Evolutionary conservation across 257 asterid genomes (phyloP), one percentile per base, ranked within the genome.

Genomic region (Jacaranda mimosifolia): DNA sequence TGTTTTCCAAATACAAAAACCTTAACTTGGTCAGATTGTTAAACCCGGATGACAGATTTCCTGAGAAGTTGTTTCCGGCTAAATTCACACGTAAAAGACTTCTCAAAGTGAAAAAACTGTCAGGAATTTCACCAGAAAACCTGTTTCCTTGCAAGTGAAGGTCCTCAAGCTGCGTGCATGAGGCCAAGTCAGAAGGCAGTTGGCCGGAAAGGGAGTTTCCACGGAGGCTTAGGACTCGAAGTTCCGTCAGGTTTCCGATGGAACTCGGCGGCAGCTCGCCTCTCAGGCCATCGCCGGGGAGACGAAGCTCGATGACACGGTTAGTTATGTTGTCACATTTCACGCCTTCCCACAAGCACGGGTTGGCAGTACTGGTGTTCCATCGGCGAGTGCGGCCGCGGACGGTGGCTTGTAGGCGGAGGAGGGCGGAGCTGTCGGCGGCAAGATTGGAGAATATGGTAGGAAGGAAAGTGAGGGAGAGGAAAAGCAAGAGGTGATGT

Each of bases 321-420:
- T 63, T 49, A 11, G 77, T 71, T 1, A 68, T 10, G 21, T 17
- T 0, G 43, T 75, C 68, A 62, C 94, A 91, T 5, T 0, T 36
- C 11, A 91, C 90, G 56, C 96, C 97, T 39, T 74, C 32, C 96
- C 97, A 91, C 21, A 43, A 68, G 45, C 97, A 91, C 12, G 92
- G 89, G 57, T 43, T 73, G 13, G 77, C 18, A 72, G 7, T 48
- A 66, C 78, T 55, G 72, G 68, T 12, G 86, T 85, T 80, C 97
- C 96, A 91, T 19, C 3, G n/a, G 45, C 76, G 73, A 7, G 96
- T 89, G 18, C 81, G 85, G 82, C 97, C 96, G 17, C 85, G 52
- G 49, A 84, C 59, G 56, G 85, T 71, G 19, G 42, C 36, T 4
- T 74, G 77, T 0, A 91, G 86, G 80, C 77, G 77, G 79, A 90